Evolutionary conservation across 805 yeast species (phyloP).

Genomic region (Ogataea polymorpha): DNA sequence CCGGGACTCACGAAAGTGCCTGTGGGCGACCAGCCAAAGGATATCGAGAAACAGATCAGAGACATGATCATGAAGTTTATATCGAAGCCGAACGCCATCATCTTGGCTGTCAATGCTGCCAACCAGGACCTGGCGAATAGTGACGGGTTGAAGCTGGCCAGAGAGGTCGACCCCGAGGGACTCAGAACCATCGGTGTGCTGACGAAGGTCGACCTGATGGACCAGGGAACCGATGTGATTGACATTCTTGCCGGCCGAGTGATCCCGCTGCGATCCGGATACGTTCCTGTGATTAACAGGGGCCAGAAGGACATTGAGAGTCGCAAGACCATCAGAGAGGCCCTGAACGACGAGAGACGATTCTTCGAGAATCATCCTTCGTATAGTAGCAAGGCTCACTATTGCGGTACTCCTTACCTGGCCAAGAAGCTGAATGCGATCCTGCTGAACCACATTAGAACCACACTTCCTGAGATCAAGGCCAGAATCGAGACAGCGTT

Average conservation of each 20-base stretch:
- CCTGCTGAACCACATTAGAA: slow-evolving; percentile 83
- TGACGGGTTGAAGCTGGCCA: slow-evolving; percentile 91
- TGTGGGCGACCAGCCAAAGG: slow-evolving; percentile 98
- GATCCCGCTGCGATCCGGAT: slow-evolving; percentile 91
- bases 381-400: slow-evolving; percentile 88
- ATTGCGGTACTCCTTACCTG: slow-evolving; percentile 97
- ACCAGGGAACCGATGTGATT: slow-evolving; percentile 94
- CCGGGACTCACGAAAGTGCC: slow-evolving; percentile 99
- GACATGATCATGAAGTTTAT: slow-evolving; percentile 91
- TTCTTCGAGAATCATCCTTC: slow-evolving; percentile 89
- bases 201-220: slow-evolving; percentile 96
- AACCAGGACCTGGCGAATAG: slow-evolving; percentile 96
- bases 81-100: slow-evolving; percentile 92
- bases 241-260: slow-evolving; percentile 95
- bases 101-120: slow-evolving; percentile 92
- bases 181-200: slow-evolving; percentile 93
- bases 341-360: slow-evolving; percentile 72
- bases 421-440: slow-evolving; percentile 89
- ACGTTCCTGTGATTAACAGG: slow-evolving; percentile 94
- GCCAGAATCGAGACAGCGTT: slow-evolving; percentile 82
- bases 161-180: slow-evolving; percentile 98
- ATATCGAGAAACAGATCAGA: slow-evolving; percentile 90
- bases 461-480: slow-evolving; percentile 89
- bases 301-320: slow-evolving; percentile 94
- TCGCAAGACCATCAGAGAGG: slow-evolving; percentile 83